A percentile compares a stretch with the other conserved stretches of the same genome.
Evolutionary conservation across 768 basidiomycete species (phyloP).

Genomic region (Boletus subparvulus): DNA sequence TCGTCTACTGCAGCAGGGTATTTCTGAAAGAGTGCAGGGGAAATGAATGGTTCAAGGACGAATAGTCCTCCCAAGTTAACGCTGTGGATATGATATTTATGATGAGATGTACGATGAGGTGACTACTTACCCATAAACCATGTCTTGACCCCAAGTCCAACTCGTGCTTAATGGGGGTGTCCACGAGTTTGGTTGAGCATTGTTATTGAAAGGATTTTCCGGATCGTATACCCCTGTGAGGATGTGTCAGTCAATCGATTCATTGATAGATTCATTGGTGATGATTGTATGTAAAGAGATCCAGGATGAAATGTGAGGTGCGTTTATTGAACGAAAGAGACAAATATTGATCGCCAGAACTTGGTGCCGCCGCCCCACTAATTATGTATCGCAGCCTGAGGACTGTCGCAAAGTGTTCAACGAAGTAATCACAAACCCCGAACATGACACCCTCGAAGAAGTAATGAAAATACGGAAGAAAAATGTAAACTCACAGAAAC

Average conservation of each 20-base stretch:
- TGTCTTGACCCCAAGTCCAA: conserved; percentile 70
- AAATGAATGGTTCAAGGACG: conserved; percentile 77
- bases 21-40: conserved; percentile 59
- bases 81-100: conserved; percentile 28
- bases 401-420: not conserved
- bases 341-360: not conserved
- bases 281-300: not conserved
- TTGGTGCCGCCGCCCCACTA: not conserved
- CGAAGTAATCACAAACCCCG: not conserved
- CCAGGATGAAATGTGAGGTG: not conserved
- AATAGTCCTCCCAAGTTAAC: conserved; percentile 78
- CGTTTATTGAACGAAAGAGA: not conserved
- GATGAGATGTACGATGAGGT: conserved; percentile 1
- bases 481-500: conserved; percentile 53
- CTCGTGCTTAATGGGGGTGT: conserved; percentile 73
- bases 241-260: conserved; percentile 2
- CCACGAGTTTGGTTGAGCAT: conserved; percentile 75
- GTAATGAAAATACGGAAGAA: not conserved
- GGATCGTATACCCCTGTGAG: conserved; percentile 62
- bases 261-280: not conserved
- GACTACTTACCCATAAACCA: conserved; percentile 52
- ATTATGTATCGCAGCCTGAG: too few species aligned
- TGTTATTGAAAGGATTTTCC: conserved; percentile 71
- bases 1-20: conserved; percentile 61
- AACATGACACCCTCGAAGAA: not conserved